Evolutionary conservation across 2,329 filamentous ascomycete genomes (phyloP).

Genomic region (Ilyonectria robusta): DNA sequence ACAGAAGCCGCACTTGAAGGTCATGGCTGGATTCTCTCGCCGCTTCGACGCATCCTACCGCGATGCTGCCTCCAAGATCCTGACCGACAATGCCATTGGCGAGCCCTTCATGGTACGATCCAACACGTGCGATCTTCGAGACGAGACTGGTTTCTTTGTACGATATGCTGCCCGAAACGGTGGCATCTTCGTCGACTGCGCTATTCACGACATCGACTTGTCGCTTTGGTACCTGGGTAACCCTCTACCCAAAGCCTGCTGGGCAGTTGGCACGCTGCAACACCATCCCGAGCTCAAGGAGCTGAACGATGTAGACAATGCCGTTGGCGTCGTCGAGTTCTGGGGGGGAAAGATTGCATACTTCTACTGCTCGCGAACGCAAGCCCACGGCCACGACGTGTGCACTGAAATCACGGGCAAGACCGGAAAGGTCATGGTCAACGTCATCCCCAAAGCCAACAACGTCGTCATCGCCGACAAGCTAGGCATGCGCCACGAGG

Average conservation of each 20-base stretch:
- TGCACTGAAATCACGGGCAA: constrained; percentile 76
- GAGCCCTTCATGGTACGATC: constrained; percentile 72
- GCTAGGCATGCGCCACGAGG: constrained; percentile 65
- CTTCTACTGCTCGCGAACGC: constrained; percentile 75
- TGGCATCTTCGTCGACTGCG: constrained; percentile 79
- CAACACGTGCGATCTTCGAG: constrained; percentile 77
- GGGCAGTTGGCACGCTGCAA: constrained; percentile 31
- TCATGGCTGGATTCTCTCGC: constrained; percentile 62
- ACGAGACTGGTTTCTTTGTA: constrained; percentile 77
- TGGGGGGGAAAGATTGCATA: constrained; percentile 75
- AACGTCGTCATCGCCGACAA: constrained; percentile 68
- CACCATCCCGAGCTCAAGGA: constrained; percentile 46
- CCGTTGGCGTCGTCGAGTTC: constrained; percentile 74
- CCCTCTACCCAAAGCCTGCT: constrained; percentile 31
- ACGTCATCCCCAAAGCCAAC: constrained; percentile 68
- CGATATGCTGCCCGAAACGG: constrained; percentile 74
- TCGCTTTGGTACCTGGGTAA: constrained; percentile 49
- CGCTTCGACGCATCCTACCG: constrained; percentile 76
- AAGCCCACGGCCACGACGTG: constrained; percentile 75
- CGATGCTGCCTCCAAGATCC: constrained; percentile 67
- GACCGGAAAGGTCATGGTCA: constrained; percentile 72
- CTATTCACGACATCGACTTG: constrained; percentile 74
- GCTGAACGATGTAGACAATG: constrained; percentile 49
- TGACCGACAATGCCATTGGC: constrained; percentile 67
- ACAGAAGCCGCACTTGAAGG: constrained; percentile 71